These are phyloP conservation scores for Cladophialophora chaetospira DNA, from an alignment of 2,329 filamentous ascomycete species.

Conservation along the genomic window DNA sequence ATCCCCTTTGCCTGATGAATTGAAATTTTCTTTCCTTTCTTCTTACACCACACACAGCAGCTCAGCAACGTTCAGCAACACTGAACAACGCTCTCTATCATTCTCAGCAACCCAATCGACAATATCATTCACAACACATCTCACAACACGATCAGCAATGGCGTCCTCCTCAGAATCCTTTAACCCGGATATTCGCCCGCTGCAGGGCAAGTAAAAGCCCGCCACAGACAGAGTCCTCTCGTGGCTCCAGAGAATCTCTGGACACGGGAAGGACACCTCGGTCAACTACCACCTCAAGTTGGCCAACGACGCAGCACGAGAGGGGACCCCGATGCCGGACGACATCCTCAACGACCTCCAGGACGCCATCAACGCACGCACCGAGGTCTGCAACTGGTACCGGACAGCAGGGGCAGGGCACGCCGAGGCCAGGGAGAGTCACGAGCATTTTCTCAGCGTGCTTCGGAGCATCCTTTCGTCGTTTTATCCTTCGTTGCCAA, in stretches of 20 bases:
- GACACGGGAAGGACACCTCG: not conserved
- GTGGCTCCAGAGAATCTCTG: conserved; percentile 10
- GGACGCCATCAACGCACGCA: conserved; percentile 12
- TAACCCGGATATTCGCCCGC: conserved; percentile 45
- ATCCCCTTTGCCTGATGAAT: not conserved
- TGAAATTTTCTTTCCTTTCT: not conserved
- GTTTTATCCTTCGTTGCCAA: conserved; percentile 1
- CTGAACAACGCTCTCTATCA: too few relatives aligned
- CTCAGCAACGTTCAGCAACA: not conserved
- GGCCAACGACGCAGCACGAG: conserved; percentile 4
- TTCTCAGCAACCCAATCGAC: not conserved
- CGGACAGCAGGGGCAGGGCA: conserved; percentile 1
- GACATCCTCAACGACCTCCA: conserved; percentile 17
- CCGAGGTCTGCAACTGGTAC: not conserved
- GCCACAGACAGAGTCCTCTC: conserved; percentile 31
- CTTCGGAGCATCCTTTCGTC: conserved; percentile 9
- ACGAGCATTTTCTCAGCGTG: conserved; percentile 11
- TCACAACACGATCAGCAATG: not conserved
- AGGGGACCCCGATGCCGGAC: conserved; percentile 14
- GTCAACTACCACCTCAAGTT: conserved; percentile 13
- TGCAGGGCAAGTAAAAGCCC: conserved; percentile 45
- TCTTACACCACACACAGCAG: not conserved
- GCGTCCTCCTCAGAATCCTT: conserved; percentile 35
- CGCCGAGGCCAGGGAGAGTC: not conserved
- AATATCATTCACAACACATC: not conserved